Percentiles rank a stretch among this genome's conserved stretches.
phyloP scores from a whole-genome alignment of 106 monocot species.

The Platanthera zijinensis region DNA sequence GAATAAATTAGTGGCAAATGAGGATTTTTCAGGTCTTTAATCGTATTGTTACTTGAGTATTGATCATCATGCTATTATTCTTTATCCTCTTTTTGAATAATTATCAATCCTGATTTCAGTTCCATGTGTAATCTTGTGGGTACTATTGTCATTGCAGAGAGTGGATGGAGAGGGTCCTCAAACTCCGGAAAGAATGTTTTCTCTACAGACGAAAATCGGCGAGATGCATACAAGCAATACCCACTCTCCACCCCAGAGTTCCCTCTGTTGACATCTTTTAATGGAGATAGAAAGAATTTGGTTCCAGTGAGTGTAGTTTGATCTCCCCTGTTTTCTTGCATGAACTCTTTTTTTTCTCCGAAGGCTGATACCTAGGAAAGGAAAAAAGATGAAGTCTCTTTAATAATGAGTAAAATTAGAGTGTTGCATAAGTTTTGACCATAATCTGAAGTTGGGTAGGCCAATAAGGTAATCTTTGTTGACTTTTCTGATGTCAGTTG shows the following conservation, averaged over 20 bases:
- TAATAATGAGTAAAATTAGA: too few relatives aligned
- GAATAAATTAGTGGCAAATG: slow-evolving; percentile 39
- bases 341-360: too few relatives aligned
- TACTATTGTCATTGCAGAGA: neutral
- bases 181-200: slow-evolving; percentile 48
- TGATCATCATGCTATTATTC: neutral
- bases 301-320: slow-evolving; percentile 47
- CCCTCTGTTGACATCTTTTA: slow-evolving; percentile 47
- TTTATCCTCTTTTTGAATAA: neutral
- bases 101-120: neutral
- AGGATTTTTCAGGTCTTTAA: slow-evolving; percentile 51
- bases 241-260: slow-evolving; percentile 20
- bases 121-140: neutral
- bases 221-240: slow-evolving; percentile 56
- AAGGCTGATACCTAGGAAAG: too few relatives aligned
- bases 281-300: slow-evolving; percentile 54
- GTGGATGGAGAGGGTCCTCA: slow-evolving; percentile 24
- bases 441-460: too few relatives aligned
- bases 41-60: neutral
- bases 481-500: too few relatives aligned
- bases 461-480: too few relatives aligned
- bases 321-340: neutral
- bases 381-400: too few relatives aligned
- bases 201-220: slow-evolving; percentile 53
- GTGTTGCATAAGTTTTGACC: too few relatives aligned